Evolutionary conservation across 257 asterid species (phyloP).

Genomic region (Solanum chiquidenum): DNA sequence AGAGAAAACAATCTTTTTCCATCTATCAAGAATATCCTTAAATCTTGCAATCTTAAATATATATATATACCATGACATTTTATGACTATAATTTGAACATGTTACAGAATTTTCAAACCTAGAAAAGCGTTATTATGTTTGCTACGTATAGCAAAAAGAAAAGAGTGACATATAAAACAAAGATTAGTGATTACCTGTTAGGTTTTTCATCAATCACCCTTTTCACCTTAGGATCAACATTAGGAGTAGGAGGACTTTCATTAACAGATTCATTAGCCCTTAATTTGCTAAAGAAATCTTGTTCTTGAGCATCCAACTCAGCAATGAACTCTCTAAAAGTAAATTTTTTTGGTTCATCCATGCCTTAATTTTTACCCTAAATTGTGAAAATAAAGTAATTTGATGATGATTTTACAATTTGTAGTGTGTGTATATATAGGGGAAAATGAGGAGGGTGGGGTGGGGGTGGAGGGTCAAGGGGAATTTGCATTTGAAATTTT

Average conservation of each 20-base stretch:
- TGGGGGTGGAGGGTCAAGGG: background rate
- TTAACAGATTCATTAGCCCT: background rate
- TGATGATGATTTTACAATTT: background rate
- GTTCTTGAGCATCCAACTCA: background rate
- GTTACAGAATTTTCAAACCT: background rate
- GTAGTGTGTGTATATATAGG: background rate
- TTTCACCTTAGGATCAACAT: background rate
- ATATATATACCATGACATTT: background rate
- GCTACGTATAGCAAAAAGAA: background rate
- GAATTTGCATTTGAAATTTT: background rate
- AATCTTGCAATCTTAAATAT: background rate
- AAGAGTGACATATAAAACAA: background rate
- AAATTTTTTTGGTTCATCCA: background rate
- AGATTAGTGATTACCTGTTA: background rate
- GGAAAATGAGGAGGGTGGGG: background rate
- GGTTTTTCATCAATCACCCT: background rate
- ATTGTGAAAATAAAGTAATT: background rate
- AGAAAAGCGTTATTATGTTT: background rate
- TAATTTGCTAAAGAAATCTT: background rate
- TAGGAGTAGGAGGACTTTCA: background rate
- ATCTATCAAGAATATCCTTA: background rate
- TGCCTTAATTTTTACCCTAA: background rate
- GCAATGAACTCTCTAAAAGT: background rate
- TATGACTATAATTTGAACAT: background rate
- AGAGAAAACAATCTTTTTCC: background rate